Conservation (phyloP, 345 rosid species). For the Heritiera littoralis region DNA sequence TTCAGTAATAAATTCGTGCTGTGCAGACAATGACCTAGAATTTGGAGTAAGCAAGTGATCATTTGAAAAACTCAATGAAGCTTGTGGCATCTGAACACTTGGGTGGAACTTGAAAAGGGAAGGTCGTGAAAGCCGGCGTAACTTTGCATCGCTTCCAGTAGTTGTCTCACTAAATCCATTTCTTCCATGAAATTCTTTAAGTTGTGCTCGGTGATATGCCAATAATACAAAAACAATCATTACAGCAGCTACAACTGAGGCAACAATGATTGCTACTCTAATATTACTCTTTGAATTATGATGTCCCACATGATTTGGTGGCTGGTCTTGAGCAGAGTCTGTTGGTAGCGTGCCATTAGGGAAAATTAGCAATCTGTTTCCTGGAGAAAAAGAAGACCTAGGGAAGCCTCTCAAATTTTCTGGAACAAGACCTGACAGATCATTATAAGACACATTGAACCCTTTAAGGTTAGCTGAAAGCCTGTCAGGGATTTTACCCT, state of each 20-base stretch:
- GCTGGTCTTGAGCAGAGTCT: conserved; percentile 21
- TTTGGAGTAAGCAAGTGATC: conserved; percentile 85
- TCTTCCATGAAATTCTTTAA: conserved; percentile 62
- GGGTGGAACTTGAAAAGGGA: conserved; percentile 69
- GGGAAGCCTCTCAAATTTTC: conserved; percentile 51
- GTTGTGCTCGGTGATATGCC: conserved; percentile 67
- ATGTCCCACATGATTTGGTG: conserved; percentile 19
- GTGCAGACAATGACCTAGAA: conserved; percentile 80
- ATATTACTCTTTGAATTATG: conserved; percentile 48
- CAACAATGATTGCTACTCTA: conserved; percentile 68
- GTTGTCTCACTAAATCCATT: conserved; percentile 46
- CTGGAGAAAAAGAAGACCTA: conserved; percentile 67
- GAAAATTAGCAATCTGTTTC: conserved; percentile 53
- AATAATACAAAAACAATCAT: conserved; percentile 68
- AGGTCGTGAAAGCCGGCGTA: conserved; percentile 58
- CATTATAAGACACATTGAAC: conserved; percentile 80
- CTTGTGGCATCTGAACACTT: conserved; percentile 51
- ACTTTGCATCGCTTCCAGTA: conserved; percentile 53
- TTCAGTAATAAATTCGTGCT: conserved; percentile 52
- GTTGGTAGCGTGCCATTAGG: conserved; percentile 32
- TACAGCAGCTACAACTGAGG: conserved; percentile 64
- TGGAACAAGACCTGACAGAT: conserved; percentile 70
- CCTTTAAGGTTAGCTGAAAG: conserved; percentile 58
- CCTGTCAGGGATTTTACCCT: conserved; percentile 64
- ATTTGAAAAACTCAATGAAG: conserved; percentile 83